Evolutionary conservation across 2,329 filamentous ascomycete species (phyloP), one percentile per base, ranked within the genome.

Genomic region (Stagonosporopsis rhizophila): DNA sequence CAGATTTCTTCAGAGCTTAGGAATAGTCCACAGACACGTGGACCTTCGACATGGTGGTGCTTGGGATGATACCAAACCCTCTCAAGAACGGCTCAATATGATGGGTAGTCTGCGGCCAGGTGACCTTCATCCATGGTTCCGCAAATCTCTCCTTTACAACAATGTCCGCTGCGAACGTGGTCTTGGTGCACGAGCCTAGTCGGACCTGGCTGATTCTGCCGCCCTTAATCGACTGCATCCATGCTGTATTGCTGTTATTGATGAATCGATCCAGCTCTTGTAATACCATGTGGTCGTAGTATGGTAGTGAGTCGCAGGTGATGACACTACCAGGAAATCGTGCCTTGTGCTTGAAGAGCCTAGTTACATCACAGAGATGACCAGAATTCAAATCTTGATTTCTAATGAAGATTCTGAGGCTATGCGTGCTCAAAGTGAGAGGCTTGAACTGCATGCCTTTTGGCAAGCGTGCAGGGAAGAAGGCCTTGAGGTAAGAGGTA

Each of bases 401-500:
- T 11, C 45, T 59, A 34, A 70, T 11, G 35, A 38, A 62, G 1
- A 70, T 23, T 4, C 61, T 58, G 3, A 71, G 52, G 1, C 20
- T 59, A 5, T 58, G 59, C 0, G 42, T 27, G 17, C 51, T 23
- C 11, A 39, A 19, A 11, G 40, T 20, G 9, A 44, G 41, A 9
- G n/a, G 37, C 3, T 47, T 41, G 20, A 45, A 32, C 2, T 25
- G 25, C 3, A 35, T 15, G 1, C 20, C 27, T 28, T 59, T 61
- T 35, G 52, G 42, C 4, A 44, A 44, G 0, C 52, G 37, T 5
- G 17, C 6, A 2, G 64, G 64, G 34, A 59, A 67, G 58, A 71
- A 72, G 20, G 54, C 41, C 30, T 63, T 62, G 20, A 72, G 41
- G 44, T 71, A 73, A 0, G 44, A 44, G 2, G 57, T 44, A 1